Base-by-base conservation (phyloP, 495 filamentous ascomycete species). In the Aspergillus nidulans region DNA sequence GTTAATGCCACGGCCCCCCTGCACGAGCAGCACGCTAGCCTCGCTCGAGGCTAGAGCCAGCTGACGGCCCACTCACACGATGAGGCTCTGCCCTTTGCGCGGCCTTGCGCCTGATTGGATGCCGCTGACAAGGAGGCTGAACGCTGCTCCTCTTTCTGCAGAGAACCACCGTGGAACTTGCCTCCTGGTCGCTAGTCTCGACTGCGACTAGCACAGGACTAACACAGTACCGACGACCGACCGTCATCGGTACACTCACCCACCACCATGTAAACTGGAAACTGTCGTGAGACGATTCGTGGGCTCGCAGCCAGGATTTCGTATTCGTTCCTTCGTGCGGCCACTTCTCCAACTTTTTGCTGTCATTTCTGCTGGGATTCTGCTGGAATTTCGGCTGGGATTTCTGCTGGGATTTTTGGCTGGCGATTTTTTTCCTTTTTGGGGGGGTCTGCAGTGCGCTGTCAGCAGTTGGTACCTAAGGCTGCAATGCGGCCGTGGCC, bases 101-200 rank as follows among this genome's bases (percentile, higher is more conserved):
- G 13, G 4, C 55, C 25, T n/a, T n/a, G n/a, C n/a, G n/a, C n/a
- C n/a, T n/a, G n/a, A 61, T 64, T 64, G 62, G 62, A 43, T 32
- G 18, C 26, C 13, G 40, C 13, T 6, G 7, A 56, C 56, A 42
- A 64, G 56, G 62, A 64, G 62, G 62, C 62, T 64, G 62, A 64
- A 64, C 48, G 59, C 53, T 61, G 52, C 24, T 43, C 51, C 9
- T 48, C 21, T 34, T 39, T 64, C 62, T 64, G 62, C 62, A 64
- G 34, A 46, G 62, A 64, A 64, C 51, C 56, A 53, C 51, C 52
- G 55, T 64, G 53, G 58, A 64, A 64, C 58, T 58, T 60, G 52
- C 52, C 41, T 41, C 43, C 49, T 40, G 32, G 43, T 20, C 15
- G 30, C 15, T 52, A n/a, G n/a, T n/a, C n/a, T n/a, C n/a, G n/a